Evolutionary conservation across 108 stramenopile species (phyloP), one percentile per base, ranked within the genome.

Genomic region (Conticribra weissflogii): DNA sequence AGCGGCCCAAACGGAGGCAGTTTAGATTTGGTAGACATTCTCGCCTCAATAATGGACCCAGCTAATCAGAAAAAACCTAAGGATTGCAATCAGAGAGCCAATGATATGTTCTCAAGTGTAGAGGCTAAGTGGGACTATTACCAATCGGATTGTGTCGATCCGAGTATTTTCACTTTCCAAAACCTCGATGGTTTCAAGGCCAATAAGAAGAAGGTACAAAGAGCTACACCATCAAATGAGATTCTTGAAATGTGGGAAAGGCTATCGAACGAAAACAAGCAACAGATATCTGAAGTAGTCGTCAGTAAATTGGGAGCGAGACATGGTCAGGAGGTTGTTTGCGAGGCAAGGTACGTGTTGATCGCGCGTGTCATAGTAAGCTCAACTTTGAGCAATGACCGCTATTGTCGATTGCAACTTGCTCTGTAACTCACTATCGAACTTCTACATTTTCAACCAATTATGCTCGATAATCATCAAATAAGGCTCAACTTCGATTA

Each of bases 401-500:
- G n/a, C n/a, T n/a, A n/a, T n/a, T n/a, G n/a, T n/a, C n/a, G n/a
- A n/a, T n/a, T n/a, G n/a, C n/a, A n/a, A n/a, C n/a, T n/a, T n/a
- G n/a, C n/a, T n/a, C n/a, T n/a, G n/a, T n/a, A n/a, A n/a, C n/a
- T n/a, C n/a, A n/a, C n/a, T n/a, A n/a, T n/a, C n/a, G n/a, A n/a
- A n/a, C n/a, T n/a, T n/a, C n/a, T n/a, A n/a, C n/a, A n/a, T n/a
- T n/a, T n/a, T n/a, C n/a, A n/a, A n/a, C n/a, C n/a, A n/a, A n/a
- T n/a, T n/a, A n/a, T n/a, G n/a, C n/a, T n/a, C n/a, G n/a, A n/a
- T 9, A 41, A 5, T 9, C 23, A 45, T 61, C 8, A 19, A 62
- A 19, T 53, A 7, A 74, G 72, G 18, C 72, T 74, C 33, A 74
- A 74, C 63, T 74, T 74, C 52, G 72, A 74, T 25, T 74, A 74